Evolutionary conservation across 805 yeast genomes (phyloP).

Genomic region (Candida coquimbonensis): DNA sequence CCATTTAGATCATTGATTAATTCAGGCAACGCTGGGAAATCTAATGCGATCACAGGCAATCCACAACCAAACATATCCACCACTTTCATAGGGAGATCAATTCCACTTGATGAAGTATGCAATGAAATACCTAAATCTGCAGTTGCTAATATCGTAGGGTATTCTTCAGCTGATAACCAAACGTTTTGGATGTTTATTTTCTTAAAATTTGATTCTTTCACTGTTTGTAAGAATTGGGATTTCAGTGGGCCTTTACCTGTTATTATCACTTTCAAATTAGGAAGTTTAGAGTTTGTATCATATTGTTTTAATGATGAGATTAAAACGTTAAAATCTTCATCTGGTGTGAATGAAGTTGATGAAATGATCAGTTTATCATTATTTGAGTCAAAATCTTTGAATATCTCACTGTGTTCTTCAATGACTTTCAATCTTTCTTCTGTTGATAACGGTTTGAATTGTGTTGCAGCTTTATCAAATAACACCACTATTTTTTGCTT

Average conservation of each 20-base stretch:
- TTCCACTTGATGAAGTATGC: constrained; percentile 87
- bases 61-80: constrained; percentile 96
- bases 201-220: constrained; percentile 36
- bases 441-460: constrained; percentile 46
- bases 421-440: constrained; percentile 27
- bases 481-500: constrained; percentile 49
- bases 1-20: constrained; percentile 75
- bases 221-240: constrained; percentile 40
- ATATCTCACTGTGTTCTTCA: constrained; percentile 27
- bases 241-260: constrained; percentile 95
- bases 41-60: constrained; percentile 76
- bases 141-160: constrained; percentile 64
- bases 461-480: constrained; percentile 80
- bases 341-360: constrained; percentile 93
- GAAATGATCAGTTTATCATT: constrained; percentile 65
- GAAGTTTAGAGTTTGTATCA: constrained; percentile 26
- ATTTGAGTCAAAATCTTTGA: constrained; percentile 27
- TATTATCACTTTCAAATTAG: constrained; percentile 61
- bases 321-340: constrained; percentile 75
- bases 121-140: constrained; percentile 88
- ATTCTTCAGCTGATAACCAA: constrained; percentile 76
- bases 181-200: constrained; percentile 40
- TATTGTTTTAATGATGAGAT: constrained; percentile 61
- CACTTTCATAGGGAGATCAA: constrained; percentile 95
- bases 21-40: constrained; percentile 73